phyloP scores from a whole-genome alignment of 1,284 basidiomycete genomes.

The Microbotryum saponariae region DNA sequence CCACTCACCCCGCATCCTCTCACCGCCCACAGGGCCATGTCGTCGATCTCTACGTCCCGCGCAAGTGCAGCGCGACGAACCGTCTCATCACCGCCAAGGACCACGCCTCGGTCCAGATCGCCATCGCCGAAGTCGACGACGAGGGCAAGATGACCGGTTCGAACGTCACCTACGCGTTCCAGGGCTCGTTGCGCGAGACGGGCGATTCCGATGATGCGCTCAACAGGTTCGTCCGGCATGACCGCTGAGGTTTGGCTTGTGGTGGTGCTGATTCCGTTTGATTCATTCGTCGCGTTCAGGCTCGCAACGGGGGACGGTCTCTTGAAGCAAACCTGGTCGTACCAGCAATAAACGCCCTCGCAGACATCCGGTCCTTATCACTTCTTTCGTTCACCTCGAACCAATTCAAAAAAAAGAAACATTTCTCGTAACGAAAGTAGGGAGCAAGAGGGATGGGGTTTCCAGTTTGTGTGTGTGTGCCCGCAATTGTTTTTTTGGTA shows the following conservation, averaged over 20 bases:
- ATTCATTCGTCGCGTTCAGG: constrained; percentile 38
- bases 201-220: constrained; percentile 96
- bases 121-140: constrained; percentile 87
- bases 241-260: background rate
- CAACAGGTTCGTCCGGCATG: constrained; percentile 51
- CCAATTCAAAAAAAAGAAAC: too few species aligned
- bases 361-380: background rate
- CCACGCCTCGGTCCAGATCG: constrained; percentile 96
- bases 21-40: constrained; percentile 70
- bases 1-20: too few species aligned
- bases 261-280: background rate
- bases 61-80: constrained; percentile 85
- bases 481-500: too few species aligned
- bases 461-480: too few species aligned
- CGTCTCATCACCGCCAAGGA: constrained; percentile 97
- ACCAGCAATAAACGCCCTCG: constrained; percentile 37
- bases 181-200: constrained; percentile 84
- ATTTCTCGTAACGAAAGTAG: too few species aligned
- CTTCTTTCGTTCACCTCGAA: too few species aligned
- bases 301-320: constrained; percentile 86
- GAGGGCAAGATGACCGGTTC: constrained; percentile 79
- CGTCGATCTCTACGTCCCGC: constrained; percentile 99
- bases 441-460: too few species aligned
- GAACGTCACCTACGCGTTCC: constrained; percentile 87
- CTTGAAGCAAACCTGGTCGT: constrained; percentile 43